A percentile compares a stretch with the other conserved stretches of the same genome.
phyloP scores from a whole-genome alignment of 2,329 filamentous ascomycete species.

The Hypoxylon sp. region DNA sequence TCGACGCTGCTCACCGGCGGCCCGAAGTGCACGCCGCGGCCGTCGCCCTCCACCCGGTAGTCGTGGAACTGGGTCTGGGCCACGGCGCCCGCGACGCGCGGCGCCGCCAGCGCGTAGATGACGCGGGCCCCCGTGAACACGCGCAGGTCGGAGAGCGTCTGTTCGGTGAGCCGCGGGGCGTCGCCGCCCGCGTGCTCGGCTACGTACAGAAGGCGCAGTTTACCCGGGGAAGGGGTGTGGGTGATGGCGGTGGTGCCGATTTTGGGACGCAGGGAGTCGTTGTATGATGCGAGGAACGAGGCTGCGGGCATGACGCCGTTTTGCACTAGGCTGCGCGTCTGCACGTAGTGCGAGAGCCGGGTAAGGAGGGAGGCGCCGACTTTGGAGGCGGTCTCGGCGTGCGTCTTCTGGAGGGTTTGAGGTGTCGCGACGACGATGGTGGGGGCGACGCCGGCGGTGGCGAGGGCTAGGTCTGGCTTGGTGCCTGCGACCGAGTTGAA shows the following conservation, averaged over 20 bases:
- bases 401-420: constrained; percentile 77
- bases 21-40: constrained; percentile 79
- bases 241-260: constrained; percentile 64
- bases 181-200: constrained; percentile 78
- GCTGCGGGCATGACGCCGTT: constrained; percentile 81
- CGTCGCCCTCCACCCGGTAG: constrained; percentile 73
- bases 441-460: constrained; percentile 81
- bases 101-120: constrained; percentile 85
- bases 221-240: constrained; percentile 65
- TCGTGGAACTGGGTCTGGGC: constrained; percentile 90
- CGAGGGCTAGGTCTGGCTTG: constrained; percentile 78
- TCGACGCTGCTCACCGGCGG: constrained; percentile 85
- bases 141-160: constrained; percentile 83
- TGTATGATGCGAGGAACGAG: constrained; percentile 73
- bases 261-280: constrained; percentile 70
- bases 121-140: constrained; percentile 85
- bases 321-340: constrained; percentile 76
- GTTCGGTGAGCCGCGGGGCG: constrained; percentile 75
- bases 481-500: constrained; percentile 89
- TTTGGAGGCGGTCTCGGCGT: constrained; percentile 72
- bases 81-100: constrained; percentile 90
- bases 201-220: constrained; percentile 84
- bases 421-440: constrained; percentile 87
- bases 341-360: constrained; percentile 78
- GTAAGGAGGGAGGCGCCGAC: constrained; percentile 72